Conservation (phyloP, 108 stramenopile genomes). For the Epithemia pelagica region DNA sequence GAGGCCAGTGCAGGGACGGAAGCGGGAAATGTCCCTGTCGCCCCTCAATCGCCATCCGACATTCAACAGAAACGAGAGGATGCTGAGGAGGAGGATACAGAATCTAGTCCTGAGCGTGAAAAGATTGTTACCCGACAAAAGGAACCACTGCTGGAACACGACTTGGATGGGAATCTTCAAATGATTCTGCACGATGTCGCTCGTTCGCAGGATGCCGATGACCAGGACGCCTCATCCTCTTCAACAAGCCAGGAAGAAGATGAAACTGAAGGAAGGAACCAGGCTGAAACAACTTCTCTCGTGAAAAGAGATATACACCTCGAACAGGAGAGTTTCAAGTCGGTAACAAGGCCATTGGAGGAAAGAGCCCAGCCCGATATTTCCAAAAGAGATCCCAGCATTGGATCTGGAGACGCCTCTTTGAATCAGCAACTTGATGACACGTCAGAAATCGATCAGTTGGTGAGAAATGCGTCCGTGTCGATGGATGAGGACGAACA, state of each 20-base stretch:
- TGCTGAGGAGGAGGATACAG: not conserved
- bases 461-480: not conserved
- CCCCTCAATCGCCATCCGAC: not conserved
- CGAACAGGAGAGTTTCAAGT: not conserved
- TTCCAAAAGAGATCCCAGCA: no score
- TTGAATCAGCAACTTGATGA: not conserved
- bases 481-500: not conserved
- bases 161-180: slow-evolving; percentile 2
- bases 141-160: not conserved
- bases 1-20: not conserved
- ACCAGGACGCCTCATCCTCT: not conserved
- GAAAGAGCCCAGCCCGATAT: not conserved
- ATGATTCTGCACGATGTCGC: slow-evolving; percentile 9
- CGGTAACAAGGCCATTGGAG: no score
- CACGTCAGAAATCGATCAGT: not conserved
- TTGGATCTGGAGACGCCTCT: not conserved
- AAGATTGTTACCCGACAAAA: no score
- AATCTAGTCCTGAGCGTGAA: no score
- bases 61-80: not conserved
- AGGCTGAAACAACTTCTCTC: not conserved
- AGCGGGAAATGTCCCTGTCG: no score
- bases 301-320: not conserved
- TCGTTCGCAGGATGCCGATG: slow-evolving; percentile 1
- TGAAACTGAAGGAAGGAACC: no score
- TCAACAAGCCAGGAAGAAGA: not conserved